These are phyloP conservation scores for Ceratonia siliqua DNA, from an alignment of 306 rosid species.

Conservation along the genomic window DNA sequence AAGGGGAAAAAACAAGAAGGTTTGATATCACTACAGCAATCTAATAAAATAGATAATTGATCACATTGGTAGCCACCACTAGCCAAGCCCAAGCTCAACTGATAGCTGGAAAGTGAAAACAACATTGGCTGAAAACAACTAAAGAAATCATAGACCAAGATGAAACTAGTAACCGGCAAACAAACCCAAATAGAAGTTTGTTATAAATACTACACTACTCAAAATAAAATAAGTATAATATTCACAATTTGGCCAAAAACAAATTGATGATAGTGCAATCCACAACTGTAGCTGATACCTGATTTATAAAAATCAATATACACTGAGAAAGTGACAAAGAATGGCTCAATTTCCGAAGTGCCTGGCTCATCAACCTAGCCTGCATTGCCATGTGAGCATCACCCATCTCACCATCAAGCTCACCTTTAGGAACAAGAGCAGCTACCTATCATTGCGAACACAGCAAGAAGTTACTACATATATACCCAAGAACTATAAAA, in stretches of 20 bases:
- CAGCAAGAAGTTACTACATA: slow-evolving; percentile 26
- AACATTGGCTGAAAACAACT: not conserved
- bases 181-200: not conserved
- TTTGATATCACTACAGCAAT: not conserved
- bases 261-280: not conserved
- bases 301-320: slow-evolving; percentile 79
- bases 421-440: slow-evolving; percentile 93
- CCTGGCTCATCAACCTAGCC: slow-evolving; percentile 97
- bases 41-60: not conserved
- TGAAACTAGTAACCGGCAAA: not conserved
- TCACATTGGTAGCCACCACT: not conserved
- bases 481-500: not conserved
- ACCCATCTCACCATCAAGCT: slow-evolving; percentile 97
- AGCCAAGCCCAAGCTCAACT: not conserved
- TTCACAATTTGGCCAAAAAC: not conserved
- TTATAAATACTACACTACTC: not conserved
- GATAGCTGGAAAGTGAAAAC: slow-evolving; percentile 8
- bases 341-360: slow-evolving; percentile 90
- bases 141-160: not conserved
- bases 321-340: slow-evolving; percentile 77
- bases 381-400: slow-evolving; percentile 97
- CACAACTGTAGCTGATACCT: slow-evolving; percentile 54
- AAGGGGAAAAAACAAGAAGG: not conserved
- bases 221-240: not conserved
- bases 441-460: slow-evolving; percentile 66